Base-by-base conservation (phyloP, 1,139 yeast species). In the Suhomyces bokatorum region DNA sequence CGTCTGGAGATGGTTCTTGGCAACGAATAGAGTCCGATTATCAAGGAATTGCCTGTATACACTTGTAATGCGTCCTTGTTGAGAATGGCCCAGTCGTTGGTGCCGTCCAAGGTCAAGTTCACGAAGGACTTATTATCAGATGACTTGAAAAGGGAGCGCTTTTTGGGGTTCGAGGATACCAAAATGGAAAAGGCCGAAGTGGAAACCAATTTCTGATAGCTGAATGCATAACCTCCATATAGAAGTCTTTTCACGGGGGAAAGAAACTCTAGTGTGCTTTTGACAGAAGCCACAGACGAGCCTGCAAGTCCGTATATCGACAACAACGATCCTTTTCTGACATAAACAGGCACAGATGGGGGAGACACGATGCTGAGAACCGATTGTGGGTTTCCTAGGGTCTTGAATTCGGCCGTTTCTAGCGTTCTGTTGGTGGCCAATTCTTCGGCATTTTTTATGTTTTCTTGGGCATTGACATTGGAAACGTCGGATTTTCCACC, bases 81-180 rank as follows among this genome's bases (percentile, higher is more conserved):
- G 38, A 83, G 64, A 4, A 83, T 48, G 1, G 85, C 85, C 86
- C 87, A 83, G 53, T 83, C 88, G 22, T 63, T 63, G 1, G 76
- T 63, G 1, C 88, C 88, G 50, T 83, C 85, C 45, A 83, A 58
- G 6, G 66, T 53, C 31, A 83, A 50, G 35, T 66, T 67, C 11
- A 70, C 71, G 53, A 78, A 74, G 13, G 80, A 64, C 40, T 62
- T 71, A 41, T 59, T 57, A 10, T 58, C 53, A 2, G 55, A 31
- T 24, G 53, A 50, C 26, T 48, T 42, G 28, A 56, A 51, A 20
- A 56, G 46, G 15, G 50, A 47, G 45, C 53, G 54, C n/a, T 43
- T 49, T 22, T 60, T 48, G 6, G 59, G 42, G 14, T 46, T 56
- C 15, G 75, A 60, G n/a, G 72, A 62, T 3, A 77, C 66, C 43